Evolutionary conservation across 2,329 filamentous ascomycete genomes (phyloP).

Genomic region (Pseudogymnoascus sp.): DNA sequence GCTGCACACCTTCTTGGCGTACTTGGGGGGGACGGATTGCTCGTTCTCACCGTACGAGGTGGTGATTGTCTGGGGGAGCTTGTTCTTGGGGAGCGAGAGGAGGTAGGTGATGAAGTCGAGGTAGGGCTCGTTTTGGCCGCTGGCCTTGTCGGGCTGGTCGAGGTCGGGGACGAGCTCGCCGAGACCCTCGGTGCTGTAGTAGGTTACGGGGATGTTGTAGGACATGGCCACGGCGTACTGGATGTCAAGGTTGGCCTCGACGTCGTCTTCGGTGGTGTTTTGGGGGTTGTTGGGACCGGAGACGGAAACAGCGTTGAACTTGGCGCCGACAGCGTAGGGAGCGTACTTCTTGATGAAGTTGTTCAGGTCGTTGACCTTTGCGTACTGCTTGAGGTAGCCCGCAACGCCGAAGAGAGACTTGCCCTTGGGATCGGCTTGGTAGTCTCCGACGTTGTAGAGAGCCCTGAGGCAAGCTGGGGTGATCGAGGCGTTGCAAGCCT

Average conservation of each 20-base stretch:
- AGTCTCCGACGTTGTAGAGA: constrained; percentile 27
- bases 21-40: constrained; percentile 52
- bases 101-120: constrained; percentile 53
- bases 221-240: constrained; percentile 44
- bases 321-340: constrained; percentile 35
- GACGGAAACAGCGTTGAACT: constrained; percentile 30
- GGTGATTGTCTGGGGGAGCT: constrained; percentile 53
- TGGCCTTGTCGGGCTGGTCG: constrained; percentile 26
- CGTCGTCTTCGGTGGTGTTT: constrained; percentile 39
- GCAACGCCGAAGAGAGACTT: constrained; percentile 57
- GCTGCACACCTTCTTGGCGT: constrained; percentile 53
- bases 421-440: constrained; percentile 48
- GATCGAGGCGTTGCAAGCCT: constrained; percentile 26
- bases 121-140: constrained; percentile 61
- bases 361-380: constrained; percentile 31
- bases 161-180: constrained; percentile 44
- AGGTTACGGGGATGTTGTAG: constrained; percentile 43
- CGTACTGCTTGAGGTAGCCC: constrained; percentile 32
- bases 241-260: constrained; percentile 47
- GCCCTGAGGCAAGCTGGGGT: constrained; percentile 28
- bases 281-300: constrained; percentile 37
- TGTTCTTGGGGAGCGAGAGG: constrained; percentile 37
- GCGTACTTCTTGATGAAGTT: constrained; percentile 38
- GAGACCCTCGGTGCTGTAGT: constrained; percentile 47
- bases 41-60: constrained; percentile 62